These are phyloP conservation scores for Apiotrichum gamsii DNA, from an alignment of 1,284 basidiomycete genomes.

Conservation along the genomic window DNA sequence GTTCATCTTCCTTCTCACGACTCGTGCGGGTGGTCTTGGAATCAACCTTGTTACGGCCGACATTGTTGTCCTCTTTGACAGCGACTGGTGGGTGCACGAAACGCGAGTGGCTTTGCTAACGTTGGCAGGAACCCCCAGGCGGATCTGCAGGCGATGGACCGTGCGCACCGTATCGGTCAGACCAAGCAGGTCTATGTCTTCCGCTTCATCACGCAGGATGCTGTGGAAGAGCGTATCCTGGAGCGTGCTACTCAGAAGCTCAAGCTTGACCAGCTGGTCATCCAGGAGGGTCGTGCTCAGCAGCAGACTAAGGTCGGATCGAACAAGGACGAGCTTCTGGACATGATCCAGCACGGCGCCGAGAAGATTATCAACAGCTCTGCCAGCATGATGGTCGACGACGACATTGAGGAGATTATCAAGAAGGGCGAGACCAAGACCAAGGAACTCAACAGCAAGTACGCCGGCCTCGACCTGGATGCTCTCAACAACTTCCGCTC, in stretches of 20 bases:
- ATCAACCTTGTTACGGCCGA: conserved; percentile 96
- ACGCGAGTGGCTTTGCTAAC: too few relatives aligned
- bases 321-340: conserved; percentile 92
- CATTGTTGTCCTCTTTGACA: conserved; percentile 94
- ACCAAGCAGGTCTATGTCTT: conserved; percentile 99
- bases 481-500: conserved; percentile 96
- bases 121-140: conserved; percentile 99
- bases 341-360: conserved; percentile 98
- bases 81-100: too few relatives aligned
- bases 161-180: conserved; percentile 96
- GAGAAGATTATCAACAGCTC: conserved; percentile 87
- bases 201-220: conserved; percentile 91
- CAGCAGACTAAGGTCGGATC: conserved; percentile 57
- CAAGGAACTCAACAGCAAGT: conserved; percentile 81
- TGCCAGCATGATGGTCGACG: conserved; percentile 66
- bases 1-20: conserved; percentile 95
- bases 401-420: conserved; percentile 94
- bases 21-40: conserved; percentile 94
- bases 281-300: conserved; percentile 80
- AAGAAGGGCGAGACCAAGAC: conserved; percentile 86
- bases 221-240: conserved; percentile 94
- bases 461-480: conserved; percentile 86
- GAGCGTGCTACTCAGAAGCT: conserved; percentile 96
- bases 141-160: conserved; percentile 98
- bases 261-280: conserved; percentile 91